These are phyloP conservation scores for Mimosa pudica DNA, from an alignment of 306 rosid genomes.

Conservation along the genomic window DNA sequence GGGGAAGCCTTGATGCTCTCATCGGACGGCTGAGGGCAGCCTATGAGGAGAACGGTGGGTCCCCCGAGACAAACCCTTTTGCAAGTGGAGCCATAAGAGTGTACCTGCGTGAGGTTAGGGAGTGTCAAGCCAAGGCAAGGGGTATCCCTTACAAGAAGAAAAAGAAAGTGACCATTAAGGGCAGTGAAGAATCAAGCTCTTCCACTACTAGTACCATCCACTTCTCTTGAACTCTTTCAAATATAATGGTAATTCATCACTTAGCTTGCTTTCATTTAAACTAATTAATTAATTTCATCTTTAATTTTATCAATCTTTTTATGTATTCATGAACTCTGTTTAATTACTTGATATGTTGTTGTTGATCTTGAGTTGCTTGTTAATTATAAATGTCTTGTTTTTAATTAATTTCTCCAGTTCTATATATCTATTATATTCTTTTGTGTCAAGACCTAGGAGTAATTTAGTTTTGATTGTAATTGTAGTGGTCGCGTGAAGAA, in stretches of 20 bases:
- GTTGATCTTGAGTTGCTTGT: not conserved
- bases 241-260: conserved; percentile 41
- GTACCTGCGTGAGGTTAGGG: conserved; percentile 85
- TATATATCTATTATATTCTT: not conserved
- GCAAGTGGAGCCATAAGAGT: conserved; percentile 81
- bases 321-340: not conserved
- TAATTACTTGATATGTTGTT: not conserved
- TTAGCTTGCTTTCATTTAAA: not conserved
- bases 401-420: not conserved
- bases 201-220: conserved; percentile 33
- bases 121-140: conserved; percentile 90
- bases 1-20: conserved; percentile 97
- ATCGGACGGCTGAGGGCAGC: conserved; percentile 95
- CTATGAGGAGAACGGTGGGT: conserved; percentile 90
- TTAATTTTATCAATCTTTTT: not conserved
- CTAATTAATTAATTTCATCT: not conserved
- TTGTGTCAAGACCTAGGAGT: not conserved
- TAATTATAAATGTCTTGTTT: not conserved
- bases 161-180: conserved; percentile 63
- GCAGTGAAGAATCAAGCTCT: conserved; percentile 53
- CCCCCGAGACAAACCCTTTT: conserved; percentile 76
- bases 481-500: not conserved
- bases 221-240: conserved; percentile 35
- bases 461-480: not conserved
- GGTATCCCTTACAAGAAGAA: conserved; percentile 98